A percentile compares a stretch with the other conserved stretches of the same genome.
These are phyloP conservation scores for Spergularia bocconei DNA, from an alignment of 148 eudicot species.

Conservation along the genomic window DNA sequence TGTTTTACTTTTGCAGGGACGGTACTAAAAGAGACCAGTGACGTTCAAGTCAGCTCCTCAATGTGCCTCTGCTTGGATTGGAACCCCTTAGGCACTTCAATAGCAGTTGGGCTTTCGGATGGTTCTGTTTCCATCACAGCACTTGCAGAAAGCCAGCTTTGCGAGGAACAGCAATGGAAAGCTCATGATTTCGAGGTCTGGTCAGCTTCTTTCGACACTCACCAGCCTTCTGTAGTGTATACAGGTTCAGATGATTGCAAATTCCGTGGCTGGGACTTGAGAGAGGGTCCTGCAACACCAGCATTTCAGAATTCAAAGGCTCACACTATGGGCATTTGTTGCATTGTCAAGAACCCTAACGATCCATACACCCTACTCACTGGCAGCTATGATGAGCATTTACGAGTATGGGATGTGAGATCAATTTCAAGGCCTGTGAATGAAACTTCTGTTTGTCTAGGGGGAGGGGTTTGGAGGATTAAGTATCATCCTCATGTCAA, in stretches of 20 bases:
- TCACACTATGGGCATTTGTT: constrained; percentile 87
- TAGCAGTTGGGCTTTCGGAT: constrained; percentile 77
- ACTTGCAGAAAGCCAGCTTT: constrained; percentile 50
- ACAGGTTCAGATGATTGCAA: constrained; percentile 94
- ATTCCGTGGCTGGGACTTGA: constrained; percentile 82
- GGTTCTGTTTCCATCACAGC: constrained; percentile 74
- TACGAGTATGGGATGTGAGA: constrained; percentile 86
- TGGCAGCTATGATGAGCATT: constrained; percentile 80
- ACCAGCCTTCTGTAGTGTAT: constrained; percentile 76
- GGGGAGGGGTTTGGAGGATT: constrained; percentile 98
- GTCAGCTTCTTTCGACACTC: constrained; percentile 76
- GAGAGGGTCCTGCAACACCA: constrained; percentile 42
- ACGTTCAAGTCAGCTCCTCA: constrained; percentile 61
- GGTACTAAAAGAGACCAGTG: constrained; percentile 42
- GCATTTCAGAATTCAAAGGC: constrained; percentile 72
- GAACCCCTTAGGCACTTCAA: constrained; percentile 68
- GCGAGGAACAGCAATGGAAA: constrained; percentile 66
- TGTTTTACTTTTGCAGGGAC: constrained; percentile 35
- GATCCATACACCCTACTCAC: constrained; percentile 63
- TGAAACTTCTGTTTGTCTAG: constrained; percentile 61
- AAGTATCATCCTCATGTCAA: constrained; percentile 66
- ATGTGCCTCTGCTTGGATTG: constrained; percentile 95
- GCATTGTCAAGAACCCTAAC: constrained; percentile 71
- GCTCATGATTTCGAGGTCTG: constrained; percentile 91
- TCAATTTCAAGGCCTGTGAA: constrained; percentile 60